Conservation (phyloP, 257 asterid species). For the Rhazya stricta region DNA sequence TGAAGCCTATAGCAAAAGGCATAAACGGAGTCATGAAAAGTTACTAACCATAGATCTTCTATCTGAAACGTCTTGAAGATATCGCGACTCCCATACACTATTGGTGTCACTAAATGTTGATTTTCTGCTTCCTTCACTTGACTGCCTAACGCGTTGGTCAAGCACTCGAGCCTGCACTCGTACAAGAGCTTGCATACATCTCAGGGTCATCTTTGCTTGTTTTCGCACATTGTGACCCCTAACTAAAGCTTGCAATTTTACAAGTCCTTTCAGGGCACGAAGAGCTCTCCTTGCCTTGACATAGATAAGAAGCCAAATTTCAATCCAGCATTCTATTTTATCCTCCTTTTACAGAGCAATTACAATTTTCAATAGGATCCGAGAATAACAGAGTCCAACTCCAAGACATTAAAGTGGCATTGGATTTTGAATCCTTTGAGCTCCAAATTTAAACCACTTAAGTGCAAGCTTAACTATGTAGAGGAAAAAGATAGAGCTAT, state of each 20-base stretch:
- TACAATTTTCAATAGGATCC: neutral
- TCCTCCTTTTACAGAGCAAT: neutral
- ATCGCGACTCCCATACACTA: conserved; percentile 62
- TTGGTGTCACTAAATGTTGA: conserved; percentile 71
- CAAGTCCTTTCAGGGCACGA: conserved; percentile 77
- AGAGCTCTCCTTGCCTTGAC: conserved; percentile 83
- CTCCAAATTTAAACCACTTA: neutral
- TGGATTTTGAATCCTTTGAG: neutral
- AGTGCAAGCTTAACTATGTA: neutral
- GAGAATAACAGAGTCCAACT: neutral
- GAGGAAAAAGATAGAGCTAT: neutral
- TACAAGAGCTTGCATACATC: conserved; percentile 89
- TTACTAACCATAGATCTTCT: conserved; percentile 56
- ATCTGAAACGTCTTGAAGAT: conserved; percentile 47
- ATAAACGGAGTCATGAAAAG: too few species aligned
- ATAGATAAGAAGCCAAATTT: neutral
- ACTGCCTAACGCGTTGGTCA: conserved; percentile 69
- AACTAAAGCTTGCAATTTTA: conserved; percentile 86
- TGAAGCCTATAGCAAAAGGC: neutral
- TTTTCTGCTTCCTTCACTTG: conserved; percentile 69
- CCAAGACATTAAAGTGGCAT: neutral
- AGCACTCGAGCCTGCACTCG: conserved; percentile 87
- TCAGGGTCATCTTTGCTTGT: conserved; percentile 84
- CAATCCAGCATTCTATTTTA: neutral
- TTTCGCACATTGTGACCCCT: conserved; percentile 90